Conservation (phyloP, 2,329 filamentous ascomycete species). For the Colletotrichum acutatum region DNA sequence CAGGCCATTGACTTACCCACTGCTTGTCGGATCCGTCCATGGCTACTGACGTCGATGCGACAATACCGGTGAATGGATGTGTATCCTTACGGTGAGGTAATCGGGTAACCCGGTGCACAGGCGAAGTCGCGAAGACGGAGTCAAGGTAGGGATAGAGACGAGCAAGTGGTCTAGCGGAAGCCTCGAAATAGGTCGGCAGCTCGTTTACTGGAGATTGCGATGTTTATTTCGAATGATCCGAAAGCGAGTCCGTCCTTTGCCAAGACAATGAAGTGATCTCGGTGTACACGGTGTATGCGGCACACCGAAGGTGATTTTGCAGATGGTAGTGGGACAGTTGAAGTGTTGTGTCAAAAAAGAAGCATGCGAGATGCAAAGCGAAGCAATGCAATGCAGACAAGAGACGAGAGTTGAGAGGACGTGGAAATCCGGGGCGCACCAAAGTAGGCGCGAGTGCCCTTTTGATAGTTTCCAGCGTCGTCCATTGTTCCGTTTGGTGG, state of each 20-base stretch:
- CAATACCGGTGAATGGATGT: background rate
- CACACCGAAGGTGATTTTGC: background rate
- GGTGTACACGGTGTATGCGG: background rate
- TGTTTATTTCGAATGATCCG: background rate
- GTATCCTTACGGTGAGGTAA: background rate
- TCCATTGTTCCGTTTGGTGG: conserved; percentile 26
- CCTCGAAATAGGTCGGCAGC: background rate
- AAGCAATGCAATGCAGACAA: conserved; percentile 4
- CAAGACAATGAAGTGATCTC: background rate
- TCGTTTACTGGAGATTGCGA: background rate
- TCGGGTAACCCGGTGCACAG: background rate
- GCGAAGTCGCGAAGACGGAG: background rate
- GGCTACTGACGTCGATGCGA: background rate
- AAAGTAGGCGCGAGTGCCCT: conserved; percentile 26
- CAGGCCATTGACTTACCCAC: conserved; percentile 53
- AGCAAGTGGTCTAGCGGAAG: background rate
- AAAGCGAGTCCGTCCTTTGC: background rate
- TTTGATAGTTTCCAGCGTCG: conserved; percentile 27
- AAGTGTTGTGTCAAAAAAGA: background rate
- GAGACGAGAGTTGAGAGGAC: conserved; percentile 13
- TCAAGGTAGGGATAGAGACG: background rate
- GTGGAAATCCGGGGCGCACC: background rate
- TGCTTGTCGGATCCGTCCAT: conserved; percentile 54
- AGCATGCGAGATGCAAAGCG: background rate
- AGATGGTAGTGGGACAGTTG: background rate